These are phyloP conservation scores for Xylaria acuta DNA, from an alignment of 495 filamentous ascomycete genomes.

Conservation along the genomic window DNA sequence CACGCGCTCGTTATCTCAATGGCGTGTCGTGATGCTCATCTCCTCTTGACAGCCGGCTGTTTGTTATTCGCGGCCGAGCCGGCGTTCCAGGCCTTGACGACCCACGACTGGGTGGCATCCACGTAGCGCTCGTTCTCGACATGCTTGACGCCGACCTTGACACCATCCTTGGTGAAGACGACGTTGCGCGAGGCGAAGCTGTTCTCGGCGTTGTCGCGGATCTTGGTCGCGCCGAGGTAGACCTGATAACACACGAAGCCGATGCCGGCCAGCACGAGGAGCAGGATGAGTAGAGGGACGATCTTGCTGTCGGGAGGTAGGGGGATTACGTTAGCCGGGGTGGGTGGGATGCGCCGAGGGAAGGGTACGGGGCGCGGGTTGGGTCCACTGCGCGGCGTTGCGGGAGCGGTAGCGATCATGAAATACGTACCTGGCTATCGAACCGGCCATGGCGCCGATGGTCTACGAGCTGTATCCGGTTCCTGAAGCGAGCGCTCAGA, in stretches of 20 bases:
- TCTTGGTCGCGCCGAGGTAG: constrained; percentile 72
- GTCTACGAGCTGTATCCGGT: neutral
- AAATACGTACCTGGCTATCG: constrained; percentile 17
- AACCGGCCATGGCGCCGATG: constrained; percentile 13
- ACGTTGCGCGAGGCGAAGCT: constrained; percentile 87
- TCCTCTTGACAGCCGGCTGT: constrained; percentile 50
- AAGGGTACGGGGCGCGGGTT: neutral
- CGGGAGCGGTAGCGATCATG: neutral
- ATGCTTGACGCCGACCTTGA: constrained; percentile 82
- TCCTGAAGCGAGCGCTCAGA: neutral
- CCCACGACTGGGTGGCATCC: constrained; percentile 80
- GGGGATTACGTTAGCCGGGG: constrained; percentile 5
- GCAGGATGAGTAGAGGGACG: constrained; percentile 75
- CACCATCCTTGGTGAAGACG: constrained; percentile 79
- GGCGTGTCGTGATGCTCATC: constrained; percentile 24
- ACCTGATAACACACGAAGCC: constrained; percentile 75
- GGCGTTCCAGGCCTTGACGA: constrained; percentile 83
- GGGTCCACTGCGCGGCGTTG: neutral
- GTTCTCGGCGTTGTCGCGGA: constrained; percentile 69
- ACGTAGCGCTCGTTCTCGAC: constrained; percentile 77
- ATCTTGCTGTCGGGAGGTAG: constrained; percentile 55
- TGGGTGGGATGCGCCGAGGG: constrained; percentile 2
- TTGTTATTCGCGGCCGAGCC: constrained; percentile 37
- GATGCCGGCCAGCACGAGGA: constrained; percentile 65
- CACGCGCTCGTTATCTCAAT: neutral